A percentile compares a stretch with the other conserved stretches of the same genome.
Evolutionary conservation across 805 yeast genomes (phyloP).

Genomic region (Candida nonsorbophila): DNA sequence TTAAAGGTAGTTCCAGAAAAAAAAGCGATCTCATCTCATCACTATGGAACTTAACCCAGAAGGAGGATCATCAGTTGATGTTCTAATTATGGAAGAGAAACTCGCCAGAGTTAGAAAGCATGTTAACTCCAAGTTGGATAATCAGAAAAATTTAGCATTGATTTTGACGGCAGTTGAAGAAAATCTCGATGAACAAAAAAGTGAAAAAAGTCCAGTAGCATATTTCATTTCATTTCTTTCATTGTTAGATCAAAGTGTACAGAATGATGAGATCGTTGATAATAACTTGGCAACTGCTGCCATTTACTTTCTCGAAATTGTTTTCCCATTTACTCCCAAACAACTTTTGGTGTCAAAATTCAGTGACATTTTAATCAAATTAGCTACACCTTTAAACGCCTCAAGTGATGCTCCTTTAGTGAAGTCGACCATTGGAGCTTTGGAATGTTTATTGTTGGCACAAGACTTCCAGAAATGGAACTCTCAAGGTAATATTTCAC

Average conservation of each 20-base stretch:
- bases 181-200: slow-evolving; percentile 63
- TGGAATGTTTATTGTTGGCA: slow-evolving; percentile 72
- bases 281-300: slow-evolving; percentile 64
- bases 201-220: slow-evolving; percentile 63
- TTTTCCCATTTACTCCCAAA: slow-evolving; percentile 69
- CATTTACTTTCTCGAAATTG: slow-evolving; percentile 75
- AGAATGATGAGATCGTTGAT: slow-evolving; percentile 49
- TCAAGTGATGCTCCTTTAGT: slow-evolving; percentile 73
- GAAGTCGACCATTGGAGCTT: slow-evolving; percentile 78
- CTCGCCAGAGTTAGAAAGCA: slow-evolving; percentile 68
- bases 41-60: slow-evolving; percentile 23
- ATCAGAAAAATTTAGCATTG: slow-evolving; percentile 81
- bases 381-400: slow-evolving; percentile 81
- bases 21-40: slow-evolving; percentile 10
- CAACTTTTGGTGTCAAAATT: slow-evolving; percentile 69
- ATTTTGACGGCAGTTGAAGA: slow-evolving; percentile 89
- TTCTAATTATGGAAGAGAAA: slow-evolving; percentile 55
- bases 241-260: slow-evolving; percentile 67
- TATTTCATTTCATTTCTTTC: slow-evolving; percentile 83
- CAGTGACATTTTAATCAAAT: slow-evolving; percentile 66
- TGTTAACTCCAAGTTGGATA: slow-evolving; percentile 70
- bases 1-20: slow-evolving; percentile 1
- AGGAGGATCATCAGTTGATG: slow-evolving; percentile 28
- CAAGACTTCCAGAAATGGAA: slow-evolving; percentile 81
- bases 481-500: slow-evolving; percentile 53